phyloP scores from a whole-genome alignment of 1,284 basidiomycete species.

The Leccinum solheimii region DNA sequence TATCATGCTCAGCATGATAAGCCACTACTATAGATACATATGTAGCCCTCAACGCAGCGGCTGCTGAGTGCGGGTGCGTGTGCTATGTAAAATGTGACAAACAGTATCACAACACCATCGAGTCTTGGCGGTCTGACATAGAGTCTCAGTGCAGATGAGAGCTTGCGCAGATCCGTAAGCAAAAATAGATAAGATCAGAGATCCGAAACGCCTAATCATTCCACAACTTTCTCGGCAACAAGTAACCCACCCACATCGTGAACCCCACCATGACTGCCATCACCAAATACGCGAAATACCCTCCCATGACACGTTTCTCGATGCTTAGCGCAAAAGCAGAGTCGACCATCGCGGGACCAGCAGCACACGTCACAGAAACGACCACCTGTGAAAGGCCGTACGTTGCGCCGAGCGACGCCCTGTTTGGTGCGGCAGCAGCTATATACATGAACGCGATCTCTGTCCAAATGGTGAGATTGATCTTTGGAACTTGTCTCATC shows the following conservation, averaged over 20 bases:
- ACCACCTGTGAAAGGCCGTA: conserved; percentile 55
- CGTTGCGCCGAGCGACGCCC: conserved; percentile 55
- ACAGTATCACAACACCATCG: neutral
- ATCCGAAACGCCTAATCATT: neutral
- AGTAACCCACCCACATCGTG: conserved; percentile 26
- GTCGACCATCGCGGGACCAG: conserved; percentile 51
- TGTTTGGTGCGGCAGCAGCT: conserved; percentile 44
- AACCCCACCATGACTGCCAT: conserved; percentile 31
- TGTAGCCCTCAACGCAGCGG: too few relatives aligned
- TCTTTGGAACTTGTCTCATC: neutral
- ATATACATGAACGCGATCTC: conserved; percentile 48
- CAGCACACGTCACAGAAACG: conserved; percentile 43
- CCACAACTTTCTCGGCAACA: conserved; percentile 23
- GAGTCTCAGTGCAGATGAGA: too few relatives aligned
- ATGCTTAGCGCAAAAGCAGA: conserved; percentile 42
- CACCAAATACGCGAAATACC: conserved; percentile 44
- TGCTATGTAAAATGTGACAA: neutral
- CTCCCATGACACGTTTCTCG: conserved; percentile 41
- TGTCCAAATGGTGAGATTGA: conserved; percentile 17
- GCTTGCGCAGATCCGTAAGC: too few relatives aligned
- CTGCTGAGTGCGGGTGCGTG: neutral
- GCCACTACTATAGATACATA: too few relatives aligned
- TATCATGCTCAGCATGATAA: neutral
- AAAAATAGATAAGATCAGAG: too few relatives aligned
- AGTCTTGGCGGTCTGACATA: neutral